Conservation (phyloP, 805 yeast species). For the Hanseniaspora guilliermondii region DNA sequence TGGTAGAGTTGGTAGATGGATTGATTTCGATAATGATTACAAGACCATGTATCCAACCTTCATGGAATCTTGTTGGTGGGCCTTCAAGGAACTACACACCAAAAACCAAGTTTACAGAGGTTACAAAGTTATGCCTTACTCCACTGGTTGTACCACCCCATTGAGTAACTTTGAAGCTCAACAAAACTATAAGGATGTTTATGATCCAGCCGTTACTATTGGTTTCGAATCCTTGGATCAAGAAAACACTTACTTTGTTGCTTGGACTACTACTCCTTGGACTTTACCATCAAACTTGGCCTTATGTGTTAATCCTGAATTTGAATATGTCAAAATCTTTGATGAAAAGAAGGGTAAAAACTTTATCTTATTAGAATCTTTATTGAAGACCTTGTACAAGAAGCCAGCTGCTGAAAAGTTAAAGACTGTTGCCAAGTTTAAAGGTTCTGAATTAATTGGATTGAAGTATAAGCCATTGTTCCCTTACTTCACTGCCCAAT, state of each 20-base stretch:
- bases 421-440: constrained; percentile 66
- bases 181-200: constrained; percentile 92
- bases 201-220: constrained; percentile 90
- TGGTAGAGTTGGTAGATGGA: constrained; percentile 96
- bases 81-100: constrained; percentile 72
- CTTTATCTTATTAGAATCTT: constrained; percentile 73
- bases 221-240: constrained; percentile 75
- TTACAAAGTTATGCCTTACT: constrained; percentile 95
- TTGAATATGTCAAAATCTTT: constrained; percentile 82
- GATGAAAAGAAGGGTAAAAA: constrained; percentile 77
- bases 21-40: constrained; percentile 96
- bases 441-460: constrained; percentile 73
- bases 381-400: constrained; percentile 76
- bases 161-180: constrained; percentile 96
- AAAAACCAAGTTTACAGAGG: constrained; percentile 91
- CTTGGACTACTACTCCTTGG: constrained; percentile 99
- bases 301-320: constrained; percentile 78
- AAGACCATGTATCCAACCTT: constrained; percentile 89
- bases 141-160: constrained; percentile 94
- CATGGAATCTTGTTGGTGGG: constrained; percentile 99
- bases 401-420: constrained; percentile 85
- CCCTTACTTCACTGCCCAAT: constrained; percentile 64
- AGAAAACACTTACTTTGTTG: constrained; percentile 72
- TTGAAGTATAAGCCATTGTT: constrained; percentile 71
- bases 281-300: constrained; percentile 91